Conservation (phyloP, 2,329 filamentous ascomycete species). For the Coniochaeta pulveracea region DNA sequence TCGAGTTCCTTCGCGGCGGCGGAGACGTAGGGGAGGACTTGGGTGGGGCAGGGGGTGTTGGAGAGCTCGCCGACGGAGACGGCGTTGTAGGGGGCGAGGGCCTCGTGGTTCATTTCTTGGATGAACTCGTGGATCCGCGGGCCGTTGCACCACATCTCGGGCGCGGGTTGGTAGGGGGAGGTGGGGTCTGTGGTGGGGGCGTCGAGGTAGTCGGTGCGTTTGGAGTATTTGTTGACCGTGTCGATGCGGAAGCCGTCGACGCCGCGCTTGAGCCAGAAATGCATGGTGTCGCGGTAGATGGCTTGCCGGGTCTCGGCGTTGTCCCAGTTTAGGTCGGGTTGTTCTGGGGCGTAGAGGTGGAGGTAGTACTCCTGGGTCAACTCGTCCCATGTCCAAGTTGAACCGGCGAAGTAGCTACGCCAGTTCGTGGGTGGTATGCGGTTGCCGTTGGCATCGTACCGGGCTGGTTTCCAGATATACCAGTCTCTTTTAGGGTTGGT, state of each 20-base stretch:
- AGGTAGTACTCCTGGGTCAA: conserved; percentile 40
- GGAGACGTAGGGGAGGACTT: conserved; percentile 44
- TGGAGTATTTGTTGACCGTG: conserved; percentile 57
- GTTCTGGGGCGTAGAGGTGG: conserved; percentile 54
- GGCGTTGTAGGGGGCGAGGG: conserved; percentile 41
- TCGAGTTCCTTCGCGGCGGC: conserved; percentile 40
- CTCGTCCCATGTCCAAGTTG: conserved; percentile 44
- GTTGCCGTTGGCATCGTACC: conserved; percentile 39
- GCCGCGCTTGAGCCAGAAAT: conserved; percentile 63
- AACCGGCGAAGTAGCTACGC: conserved; percentile 31
- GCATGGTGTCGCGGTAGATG: conserved; percentile 55
- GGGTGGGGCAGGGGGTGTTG: conserved; percentile 35
- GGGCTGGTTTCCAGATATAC: conserved; percentile 54
- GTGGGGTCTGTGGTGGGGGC: conserved; percentile 29
- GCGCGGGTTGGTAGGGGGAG: conserved; percentile 28
- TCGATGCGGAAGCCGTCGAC: conserved; percentile 57
- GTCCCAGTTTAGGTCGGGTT: conserved; percentile 73
- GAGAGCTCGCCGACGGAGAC: conserved; percentile 55
- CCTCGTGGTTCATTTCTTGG: conserved; percentile 41
- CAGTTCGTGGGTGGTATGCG: conserved; percentile 49
- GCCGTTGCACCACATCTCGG: conserved; percentile 45
- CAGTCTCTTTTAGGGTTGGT: conserved; percentile 44
- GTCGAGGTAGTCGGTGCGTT: conserved; percentile 44
- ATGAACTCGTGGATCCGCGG: conserved; percentile 53
- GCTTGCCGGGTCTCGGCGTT: conserved; percentile 53